phyloP scores from a whole-genome alignment of 768 basidiomycete species.

The Gautieria morchelliformis region DNA sequence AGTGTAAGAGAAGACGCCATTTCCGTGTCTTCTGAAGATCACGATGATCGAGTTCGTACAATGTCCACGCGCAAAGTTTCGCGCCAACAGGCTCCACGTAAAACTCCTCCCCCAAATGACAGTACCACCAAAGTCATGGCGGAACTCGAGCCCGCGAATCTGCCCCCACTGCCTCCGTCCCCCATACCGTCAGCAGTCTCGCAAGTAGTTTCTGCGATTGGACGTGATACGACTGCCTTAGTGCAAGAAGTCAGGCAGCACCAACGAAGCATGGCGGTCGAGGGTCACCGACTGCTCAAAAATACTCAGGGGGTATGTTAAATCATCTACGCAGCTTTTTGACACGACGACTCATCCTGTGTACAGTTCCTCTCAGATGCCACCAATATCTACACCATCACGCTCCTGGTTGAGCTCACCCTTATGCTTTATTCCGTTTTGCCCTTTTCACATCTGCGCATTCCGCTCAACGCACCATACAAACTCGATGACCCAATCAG shows the following conservation, averaged over 20 bases:
- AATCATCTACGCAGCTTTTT: not conserved
- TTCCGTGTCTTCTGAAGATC: not conserved
- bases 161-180: slow-evolving; percentile 11
- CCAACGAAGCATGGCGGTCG: not conserved
- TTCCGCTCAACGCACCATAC: slow-evolving; percentile 2
- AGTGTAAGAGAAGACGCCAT: slow-evolving; percentile 3
- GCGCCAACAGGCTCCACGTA: too few relatives aligned
- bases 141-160: too few relatives aligned
- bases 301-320: not conserved
- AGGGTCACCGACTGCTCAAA: not conserved
- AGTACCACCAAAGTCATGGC: too few relatives aligned
- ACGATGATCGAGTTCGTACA: too few relatives aligned
- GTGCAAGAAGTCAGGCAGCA: slow-evolving; percentile 9
- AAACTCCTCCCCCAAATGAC: too few relatives aligned
- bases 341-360: not conserved
- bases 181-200: slow-evolving; percentile 21
- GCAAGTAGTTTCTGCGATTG: slow-evolving; percentile 15
- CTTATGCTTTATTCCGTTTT: slow-evolving; percentile 43
- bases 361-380: slow-evolving; percentile 57
- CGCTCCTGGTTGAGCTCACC: slow-evolving; percentile 42
- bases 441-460: slow-evolving; percentile 25
- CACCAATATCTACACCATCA: slow-evolving; percentile 48
- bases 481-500: not conserved
- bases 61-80: too few relatives aligned
- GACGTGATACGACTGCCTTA: slow-evolving; percentile 9